Evolutionary conservation across 2,329 filamentous ascomycete genomes (phyloP), one percentile per base, ranked within the genome.

Genomic region (Nannizziopsis barbatae): DNA sequence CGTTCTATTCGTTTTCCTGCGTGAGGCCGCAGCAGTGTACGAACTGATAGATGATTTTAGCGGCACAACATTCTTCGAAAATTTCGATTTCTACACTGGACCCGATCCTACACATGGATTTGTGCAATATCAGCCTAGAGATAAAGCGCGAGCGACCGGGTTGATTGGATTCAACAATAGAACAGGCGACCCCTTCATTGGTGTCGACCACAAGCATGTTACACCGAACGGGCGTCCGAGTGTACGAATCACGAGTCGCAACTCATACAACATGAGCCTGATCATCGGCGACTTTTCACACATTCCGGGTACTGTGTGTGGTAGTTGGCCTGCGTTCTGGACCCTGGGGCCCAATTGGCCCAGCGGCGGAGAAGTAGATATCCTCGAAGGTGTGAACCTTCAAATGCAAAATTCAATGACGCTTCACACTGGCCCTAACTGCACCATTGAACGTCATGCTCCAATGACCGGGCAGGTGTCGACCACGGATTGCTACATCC

Each of bases 241-340:
- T 33, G 67, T 73, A 33, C 68, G 71, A 10, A 67, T 74, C 27
- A 62, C 64, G 18, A 70, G 62, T 49, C 69, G 67, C 42, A 62
- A 70, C 42, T 62, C 62, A 42, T 74, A 68, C 50, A 66, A 70
- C 38, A 58, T 71, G 38, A 71, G 70, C 1, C 58, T 75, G 20
- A 65, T 73, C 45, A 64, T 75, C 45, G 63, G 68, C 31, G 72
- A 75, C 50, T 65, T 75, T 50, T 59, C 61, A 2, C 72, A 75
- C 53, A 70, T 72, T 64, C 72, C 72, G 2, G 65, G 64, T 9
- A 63, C 63, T 39, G 64, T 66, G 39, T 76, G 73, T 50, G 74
- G 70, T 41, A 71, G 66, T 27, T 76, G 74, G 74, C 73, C 73
- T 1, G 71, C 71, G 6, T 72, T 71, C 50, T 72, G 70, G 70